These are phyloP conservation scores for Mimosa bimucronata DNA, from an alignment of 306 rosid species.

Conservation along the genomic window DNA sequence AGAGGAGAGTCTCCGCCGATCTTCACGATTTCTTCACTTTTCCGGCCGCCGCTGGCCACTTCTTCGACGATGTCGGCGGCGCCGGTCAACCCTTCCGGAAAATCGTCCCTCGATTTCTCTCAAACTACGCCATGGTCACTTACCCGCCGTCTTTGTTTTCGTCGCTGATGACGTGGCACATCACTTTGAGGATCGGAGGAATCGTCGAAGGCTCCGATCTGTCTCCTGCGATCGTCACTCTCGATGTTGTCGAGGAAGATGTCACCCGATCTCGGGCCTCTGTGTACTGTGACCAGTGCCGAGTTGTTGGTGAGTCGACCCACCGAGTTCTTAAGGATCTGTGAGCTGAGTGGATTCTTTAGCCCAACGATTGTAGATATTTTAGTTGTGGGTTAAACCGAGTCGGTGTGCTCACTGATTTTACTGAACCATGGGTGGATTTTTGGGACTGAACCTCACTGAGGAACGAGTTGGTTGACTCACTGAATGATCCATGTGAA, in stretches of 20 bases:
- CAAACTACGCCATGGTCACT: conserved; percentile 64
- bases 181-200: conserved; percentile 66
- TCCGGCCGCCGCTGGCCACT: neutral
- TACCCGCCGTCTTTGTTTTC: conserved; percentile 76
- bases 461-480: neutral
- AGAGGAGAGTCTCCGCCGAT: conserved; percentile 76
- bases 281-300: conserved; percentile 89
- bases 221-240: conserved; percentile 48
- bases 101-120: conserved; percentile 57
- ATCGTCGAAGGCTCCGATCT: conserved; percentile 47
- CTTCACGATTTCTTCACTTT: conserved; percentile 66
- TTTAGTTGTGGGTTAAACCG: too few species aligned
- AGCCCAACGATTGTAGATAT: too few species aligned
- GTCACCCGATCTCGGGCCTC: conserved; percentile 75
- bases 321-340: neutral
- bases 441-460: neutral
- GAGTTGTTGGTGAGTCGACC: conserved; percentile 91
- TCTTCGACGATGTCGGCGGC: neutral
- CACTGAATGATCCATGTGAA: neutral
- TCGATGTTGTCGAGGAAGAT: conserved; percentile 92
- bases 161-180: conserved; percentile 83
- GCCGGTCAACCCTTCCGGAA: conserved; percentile 56
- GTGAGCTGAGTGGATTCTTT: neutral
- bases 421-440: too few species aligned
- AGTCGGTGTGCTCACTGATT: too few species aligned